A percentile compares a stretch with the other conserved stretches of the same genome.
phyloP scores from a whole-genome alignment of 169 alveolate genomes.

The Babesia bigemina region DNA sequence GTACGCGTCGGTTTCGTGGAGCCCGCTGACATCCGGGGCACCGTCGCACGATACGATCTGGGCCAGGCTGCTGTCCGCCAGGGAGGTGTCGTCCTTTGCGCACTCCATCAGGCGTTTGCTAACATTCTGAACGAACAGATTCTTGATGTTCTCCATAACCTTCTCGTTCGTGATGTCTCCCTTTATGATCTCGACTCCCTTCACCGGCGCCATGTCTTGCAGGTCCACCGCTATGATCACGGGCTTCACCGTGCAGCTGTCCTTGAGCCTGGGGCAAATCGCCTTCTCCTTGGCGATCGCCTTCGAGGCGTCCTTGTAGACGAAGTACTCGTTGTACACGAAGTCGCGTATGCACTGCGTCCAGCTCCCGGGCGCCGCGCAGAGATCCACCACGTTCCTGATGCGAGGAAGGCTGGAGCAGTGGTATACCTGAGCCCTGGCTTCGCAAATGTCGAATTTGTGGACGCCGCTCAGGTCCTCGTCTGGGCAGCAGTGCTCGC shows the following conservation, averaged over 20 bases:
- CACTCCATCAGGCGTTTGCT: constrained; percentile 33
- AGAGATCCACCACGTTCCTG: constrained; percentile 92
- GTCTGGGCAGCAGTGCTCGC: constrained; percentile 46
- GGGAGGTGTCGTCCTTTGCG: constrained; percentile 1
- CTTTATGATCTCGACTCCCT: constrained; percentile 89
- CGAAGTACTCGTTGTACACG: constrained; percentile 56
- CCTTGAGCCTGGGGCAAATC: constrained; percentile 55
- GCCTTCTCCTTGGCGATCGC: constrained; percentile 46
- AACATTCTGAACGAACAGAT: constrained; percentile 70
- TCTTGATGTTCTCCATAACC: constrained; percentile 83
- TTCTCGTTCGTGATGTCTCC: constrained; percentile 96
- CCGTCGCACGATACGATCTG: constrained; percentile 97
- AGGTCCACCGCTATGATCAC: constrained; percentile 94
- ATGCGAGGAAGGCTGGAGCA: constrained; percentile 61
- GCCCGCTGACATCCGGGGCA: constrained; percentile 98
- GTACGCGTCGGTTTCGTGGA: constrained; percentile 90
- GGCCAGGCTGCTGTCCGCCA: constrained; percentile 76
- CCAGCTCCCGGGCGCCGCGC: constrained; percentile 99
- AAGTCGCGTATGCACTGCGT: constrained; percentile 77
- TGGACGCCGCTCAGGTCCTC: constrained; percentile 20
- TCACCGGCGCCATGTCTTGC: constrained; percentile 95
- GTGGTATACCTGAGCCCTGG: constrained; percentile 44
- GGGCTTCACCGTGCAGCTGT: constrained; percentile 73
- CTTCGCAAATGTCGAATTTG: constrained; percentile 32
- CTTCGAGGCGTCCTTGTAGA: constrained; percentile 52